Percentiles rank a stretch among this genome's conserved stretches.
phyloP scores from a whole-genome alignment of 2,329 filamentous ascomycete genomes.

The Neofusicoccum parvum region DNA sequence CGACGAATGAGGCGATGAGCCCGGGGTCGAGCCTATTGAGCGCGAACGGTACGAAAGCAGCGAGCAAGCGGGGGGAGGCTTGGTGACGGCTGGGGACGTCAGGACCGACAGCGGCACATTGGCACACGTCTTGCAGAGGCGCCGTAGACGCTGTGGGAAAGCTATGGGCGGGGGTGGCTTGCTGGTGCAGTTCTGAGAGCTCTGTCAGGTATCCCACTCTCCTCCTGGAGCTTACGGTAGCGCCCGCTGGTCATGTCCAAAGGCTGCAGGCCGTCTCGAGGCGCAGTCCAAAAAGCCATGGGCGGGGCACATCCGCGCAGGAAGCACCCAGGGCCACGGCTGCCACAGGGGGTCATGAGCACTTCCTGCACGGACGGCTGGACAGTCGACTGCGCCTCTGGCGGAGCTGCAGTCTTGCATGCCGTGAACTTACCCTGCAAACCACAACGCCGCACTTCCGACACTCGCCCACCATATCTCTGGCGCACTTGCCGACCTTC shows the following conservation, averaged over 20 bases:
- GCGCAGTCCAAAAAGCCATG: background rate
- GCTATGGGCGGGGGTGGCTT: slow-evolving; percentile 72
- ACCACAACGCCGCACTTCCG: slow-evolving; percentile 75
- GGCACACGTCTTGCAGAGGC: slow-evolving; percentile 76
- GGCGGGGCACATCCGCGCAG: slow-evolving; percentile 12
- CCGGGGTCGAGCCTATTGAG: background rate
- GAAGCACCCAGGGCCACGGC: background rate
- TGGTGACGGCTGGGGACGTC: slow-evolving; percentile 27
- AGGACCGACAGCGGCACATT: slow-evolving; percentile 68
- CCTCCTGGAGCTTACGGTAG: background rate
- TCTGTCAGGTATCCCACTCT: slow-evolving; percentile 18
- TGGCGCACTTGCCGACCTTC: slow-evolving; percentile 77
- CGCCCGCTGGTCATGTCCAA: background rate
- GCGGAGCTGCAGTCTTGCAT: background rate
- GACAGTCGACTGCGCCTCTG: background rate
- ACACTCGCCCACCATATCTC: slow-evolving; percentile 85
- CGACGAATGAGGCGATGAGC: slow-evolving; percentile 25
- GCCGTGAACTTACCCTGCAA: slow-evolving; percentile 68
- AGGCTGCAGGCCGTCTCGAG: slow-evolving; percentile 19
- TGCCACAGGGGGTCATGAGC: background rate
- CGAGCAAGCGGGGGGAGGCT: slow-evolving; percentile 28
- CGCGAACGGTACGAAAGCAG: slow-evolving; percentile 20
- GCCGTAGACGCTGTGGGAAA: slow-evolving; percentile 74
- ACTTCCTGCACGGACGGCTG: background rate
- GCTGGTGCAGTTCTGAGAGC: slow-evolving; percentile 77